phyloP scores from a whole-genome alignment of 2,329 filamentous ascomycete genomes.

The Aspergillus piperis region DNA sequence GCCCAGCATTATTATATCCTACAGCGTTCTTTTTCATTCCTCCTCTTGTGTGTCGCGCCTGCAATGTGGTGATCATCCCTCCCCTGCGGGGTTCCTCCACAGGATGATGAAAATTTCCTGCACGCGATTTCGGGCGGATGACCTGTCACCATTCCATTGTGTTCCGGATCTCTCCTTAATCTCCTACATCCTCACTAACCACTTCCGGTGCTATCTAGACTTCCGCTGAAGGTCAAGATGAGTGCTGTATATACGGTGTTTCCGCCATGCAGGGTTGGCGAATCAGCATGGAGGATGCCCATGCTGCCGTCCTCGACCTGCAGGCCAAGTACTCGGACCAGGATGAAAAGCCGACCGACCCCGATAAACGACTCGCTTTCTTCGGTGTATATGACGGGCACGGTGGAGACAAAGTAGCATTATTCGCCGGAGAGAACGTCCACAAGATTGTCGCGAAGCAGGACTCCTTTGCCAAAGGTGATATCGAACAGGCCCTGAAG shows the following conservation, averaged over 20 bases:
- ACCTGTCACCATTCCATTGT: conserved; percentile 9
- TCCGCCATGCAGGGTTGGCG: conserved; percentile 99
- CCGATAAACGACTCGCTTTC: conserved; percentile 79
- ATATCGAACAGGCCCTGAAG: conserved; percentile 94
- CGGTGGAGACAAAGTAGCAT: conserved; percentile 92
- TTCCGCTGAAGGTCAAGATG: conserved; percentile 89
- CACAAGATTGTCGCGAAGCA: conserved; percentile 95
- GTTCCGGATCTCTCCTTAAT: not conserved
- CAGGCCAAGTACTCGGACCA: conserved; percentile 59
- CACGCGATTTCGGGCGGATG: conserved; percentile 11
- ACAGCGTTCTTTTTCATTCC: not conserved
- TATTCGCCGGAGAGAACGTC: conserved; percentile 89
- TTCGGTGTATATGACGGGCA: conserved; percentile 99
- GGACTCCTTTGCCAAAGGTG: conserved; percentile 84
- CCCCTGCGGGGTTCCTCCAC: conserved; percentile 19
- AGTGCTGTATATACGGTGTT: conserved; percentile 86
- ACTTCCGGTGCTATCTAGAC: conserved; percentile 54
- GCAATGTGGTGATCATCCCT: conserved; percentile 12
- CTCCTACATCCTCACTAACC: conserved; percentile 14
- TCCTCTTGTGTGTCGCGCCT: conserved; percentile 1
- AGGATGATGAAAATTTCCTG: conserved; percentile 19
- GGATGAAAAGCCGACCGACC: conserved; percentile 60
- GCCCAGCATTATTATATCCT: not conserved
- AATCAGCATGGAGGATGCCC: conserved; percentile 99
- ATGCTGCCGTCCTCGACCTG: conserved; percentile 86